Base-by-base conservation (phyloP, 208 protist species). In the Angomonas deanei region DNA sequence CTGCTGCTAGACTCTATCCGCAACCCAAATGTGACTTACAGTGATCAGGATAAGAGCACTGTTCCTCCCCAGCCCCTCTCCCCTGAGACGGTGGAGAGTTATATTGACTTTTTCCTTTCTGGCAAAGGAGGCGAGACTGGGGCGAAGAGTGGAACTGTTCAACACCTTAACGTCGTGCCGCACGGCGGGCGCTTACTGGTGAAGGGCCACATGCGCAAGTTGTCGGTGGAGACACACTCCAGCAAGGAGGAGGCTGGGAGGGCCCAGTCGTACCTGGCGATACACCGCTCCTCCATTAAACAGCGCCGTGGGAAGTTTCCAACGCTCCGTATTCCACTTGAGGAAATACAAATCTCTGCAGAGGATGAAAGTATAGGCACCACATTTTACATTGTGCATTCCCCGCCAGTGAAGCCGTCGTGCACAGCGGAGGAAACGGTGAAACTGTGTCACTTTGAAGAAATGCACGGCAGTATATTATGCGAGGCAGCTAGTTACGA, bases 41-140 rank as follows among this genome's bases (percentile, higher is more conserved):
- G 31, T 34, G 31, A 57, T 8, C 24, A 32, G 19, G 34, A 47
- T 17, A n/a, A 70, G 26, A 32, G n/a, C 15, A 26, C 5, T 1
- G 19, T 38, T 24, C 31, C 33, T 21, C 28, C 68, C 15, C 61
- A 59, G 33, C 64, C 56, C 21, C 69, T 64, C 1, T 63, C 72
- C 13, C 53, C 64, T n/a, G 72, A 74, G 15, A 72, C 50, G 36
- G 52, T 79, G 0, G 64, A 71, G 50, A 42, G 54, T n/a, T 75
- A 84, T 62, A 71, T 89, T 33, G 71, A 86, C 61, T 89, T 89
- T 47, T 84, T 84, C 60, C 76, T 89, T 32, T 76, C 72, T 0
- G 67, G 33, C 30, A 38, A 46, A 28, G 66, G 64, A 15, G 65
- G 61, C 6, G 70, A 73, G 4, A 38, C 50, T 3, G 34, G 24